These are phyloP conservation scores for Penicillium corylophilum DNA, from an alignment of 2,329 filamentous ascomycete genomes.

Conservation along the genomic window DNA sequence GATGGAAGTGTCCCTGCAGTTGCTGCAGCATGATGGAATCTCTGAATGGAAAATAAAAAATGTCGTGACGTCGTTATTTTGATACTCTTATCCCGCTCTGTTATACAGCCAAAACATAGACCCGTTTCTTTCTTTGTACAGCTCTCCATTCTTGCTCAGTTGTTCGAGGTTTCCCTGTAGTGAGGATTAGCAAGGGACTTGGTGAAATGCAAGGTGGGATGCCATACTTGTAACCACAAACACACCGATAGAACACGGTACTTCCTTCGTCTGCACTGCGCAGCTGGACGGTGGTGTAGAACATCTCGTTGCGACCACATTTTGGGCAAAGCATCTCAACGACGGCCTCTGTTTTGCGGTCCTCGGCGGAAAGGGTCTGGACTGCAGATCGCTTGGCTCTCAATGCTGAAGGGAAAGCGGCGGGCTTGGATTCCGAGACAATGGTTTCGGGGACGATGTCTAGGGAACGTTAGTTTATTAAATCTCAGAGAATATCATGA, in stretches of 20 bases:
- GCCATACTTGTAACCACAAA: conserved; percentile 78
- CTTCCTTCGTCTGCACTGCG: conserved; percentile 93
- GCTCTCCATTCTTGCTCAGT: conserved; percentile 23
- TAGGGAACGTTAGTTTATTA: conserved; percentile 33
- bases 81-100: conserved; percentile 27
- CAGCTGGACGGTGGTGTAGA: conserved; percentile 80
- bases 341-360: conserved; percentile 70
- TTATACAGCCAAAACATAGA: conserved; percentile 30
- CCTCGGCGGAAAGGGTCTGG: conserved; percentile 74
- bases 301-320: conserved; percentile 79
- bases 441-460: conserved; percentile 75
- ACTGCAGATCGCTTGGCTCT: conserved; percentile 83
- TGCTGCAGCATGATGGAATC: conserved; percentile 29
- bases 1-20: conserved; percentile 43
- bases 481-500: background rate
- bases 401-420: conserved; percentile 86
- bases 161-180: conserved; percentile 37
- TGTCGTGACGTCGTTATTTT: conserved; percentile 29
- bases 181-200: conserved; percentile 18
- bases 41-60: conserved; percentile 15
- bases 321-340: conserved; percentile 72
- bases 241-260: conserved; percentile 86
- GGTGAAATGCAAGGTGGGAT: background rate
- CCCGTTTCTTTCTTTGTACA: conserved; percentile 16
- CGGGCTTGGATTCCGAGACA: conserved; percentile 79